Evolutionary conservation across 208 protist genomes (phyloP).

Genomic region (Trypanosoma cruzi): DNA sequence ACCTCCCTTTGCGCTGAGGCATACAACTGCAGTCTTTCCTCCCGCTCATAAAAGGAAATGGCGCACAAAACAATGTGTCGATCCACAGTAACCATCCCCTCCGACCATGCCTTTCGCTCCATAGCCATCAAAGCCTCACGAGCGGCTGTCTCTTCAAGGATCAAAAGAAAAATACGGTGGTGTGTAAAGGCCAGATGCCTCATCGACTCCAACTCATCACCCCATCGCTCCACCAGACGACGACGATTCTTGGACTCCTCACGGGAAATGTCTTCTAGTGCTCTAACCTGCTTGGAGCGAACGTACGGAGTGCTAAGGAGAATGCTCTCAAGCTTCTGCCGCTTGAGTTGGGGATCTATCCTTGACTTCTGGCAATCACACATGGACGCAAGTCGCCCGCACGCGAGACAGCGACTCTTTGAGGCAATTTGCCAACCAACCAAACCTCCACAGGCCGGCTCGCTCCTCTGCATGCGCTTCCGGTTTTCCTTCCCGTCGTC

Average conservation of each 20-base stretch:
- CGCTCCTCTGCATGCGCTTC: slow-evolving; percentile 23
- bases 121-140: slow-evolving; percentile 31
- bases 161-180: slow-evolving; percentile 33
- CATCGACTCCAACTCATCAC: slow-evolving; percentile 26
- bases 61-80: slow-evolving; percentile 33
- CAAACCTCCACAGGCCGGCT: slow-evolving; percentile 17
- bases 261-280: slow-evolving; percentile 42
- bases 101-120: slow-evolving; percentile 31
- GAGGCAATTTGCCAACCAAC: slow-evolving; percentile 71
- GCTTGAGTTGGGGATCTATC: slow-evolving; percentile 51
- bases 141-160: slow-evolving; percentile 10
- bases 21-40: slow-evolving; percentile 31
- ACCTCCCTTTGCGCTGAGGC: slow-evolving; percentile 25
- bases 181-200: slow-evolving; percentile 27
- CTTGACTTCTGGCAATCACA: slow-evolving; percentile 47
- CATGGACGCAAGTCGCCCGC: slow-evolving; percentile 43
- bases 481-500: slow-evolving; percentile 21
- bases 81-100: slow-evolving; percentile 23
- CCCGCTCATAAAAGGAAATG: slow-evolving; percentile 43
- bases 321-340: slow-evolving; percentile 59
- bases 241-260: slow-evolving; percentile 60
- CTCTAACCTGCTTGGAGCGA: slow-evolving; percentile 60
- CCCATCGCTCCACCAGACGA: slow-evolving; percentile 36
- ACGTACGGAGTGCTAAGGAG: slow-evolving; percentile 79
- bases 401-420: slow-evolving; percentile 67